Evolutionary conservation across 306 rosid genomes (phyloP), one percentile per base, ranked within the genome.

Genomic region (Castanopsis chinensis): DNA sequence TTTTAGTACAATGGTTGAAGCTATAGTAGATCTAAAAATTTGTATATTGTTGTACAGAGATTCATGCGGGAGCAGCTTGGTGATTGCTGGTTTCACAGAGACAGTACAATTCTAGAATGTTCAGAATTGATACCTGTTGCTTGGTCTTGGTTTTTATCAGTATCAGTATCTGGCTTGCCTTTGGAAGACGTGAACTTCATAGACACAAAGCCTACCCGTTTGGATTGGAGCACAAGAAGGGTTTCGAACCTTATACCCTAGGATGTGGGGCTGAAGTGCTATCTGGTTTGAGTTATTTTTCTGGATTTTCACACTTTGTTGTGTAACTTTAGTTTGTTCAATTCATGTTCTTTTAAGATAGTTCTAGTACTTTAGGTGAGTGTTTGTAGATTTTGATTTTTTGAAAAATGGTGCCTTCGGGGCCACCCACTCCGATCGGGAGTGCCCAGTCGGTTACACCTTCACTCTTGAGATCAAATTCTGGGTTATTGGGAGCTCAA

Each of bases 401-500:
- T 81, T 81, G 74, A 82, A 87, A 76, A 84, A 94, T 94, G 99
- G 95, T 87, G 58, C 93, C 94, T 68, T 92, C 97, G 53, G 99
- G 97, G 90, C 93, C 93, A 68, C 89, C 97, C 83, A 86, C 93
- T 70, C 93, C 89, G 15, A 92, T 94, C 74, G 95, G 97, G 77
- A 90, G 97, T 82, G 78, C 89, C 83, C 99, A 91, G 83, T 92
- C 99, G 78, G 92, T 94, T 61, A 64, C 94, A 0, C 88, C 97
- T 37, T 90, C 97, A 6, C 92, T 92, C 69, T 78, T 94, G 90
- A 89, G 99, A 78, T 82, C 97, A 0, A 90, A 92, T 84, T 94
- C 99, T 3, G 99, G 95, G 80, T 82, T 94, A 90, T 19, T 91
- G 87, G 99, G 97, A 78, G 89, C 78, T 88, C 97, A 90, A 88